Evolutionary conservation across 495 filamentous ascomycete genomes (phyloP), one percentile per base, ranked within the genome.

Genomic region (Parmelia sp.): DNA sequence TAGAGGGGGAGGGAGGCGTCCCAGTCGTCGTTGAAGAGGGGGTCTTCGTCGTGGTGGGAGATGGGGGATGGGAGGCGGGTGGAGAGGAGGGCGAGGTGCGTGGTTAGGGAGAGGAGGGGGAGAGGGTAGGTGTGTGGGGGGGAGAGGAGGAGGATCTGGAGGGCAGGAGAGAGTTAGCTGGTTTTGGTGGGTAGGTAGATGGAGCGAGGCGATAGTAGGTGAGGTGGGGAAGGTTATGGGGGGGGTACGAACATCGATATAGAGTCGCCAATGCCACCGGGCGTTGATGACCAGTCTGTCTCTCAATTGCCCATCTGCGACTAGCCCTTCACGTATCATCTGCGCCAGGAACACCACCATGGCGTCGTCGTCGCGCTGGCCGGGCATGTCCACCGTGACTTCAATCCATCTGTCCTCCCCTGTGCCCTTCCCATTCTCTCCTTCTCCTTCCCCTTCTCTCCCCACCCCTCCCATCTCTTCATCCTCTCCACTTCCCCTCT

Each of bases 1-100:
- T 92, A 99, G 27, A 99, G 79, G 58, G 86, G 84, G 45, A 84
- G 74, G 3, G 91, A 84, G 40, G 86, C 89, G 42, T 86, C 89
- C 95, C 95, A 99, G 76, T 99, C 94, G 77, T 99, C 95, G 79
- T 96, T 88, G 79, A 99, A 97, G 70, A 96, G 86, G 3, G 95
- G 95, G 70, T 99, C 95, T 77, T 99, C 94, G 72, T 96, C 92
- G 61, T 81, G 80, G 70, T 91, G 86, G 29, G 90, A 95, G 71
- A 90, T 89, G 29, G 95, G 78, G 37, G 86, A 83, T 23, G 94
- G 94, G 4, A 97, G 84, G 62, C 88, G 87, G 10, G 93, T 90
- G 47, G 88, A 84, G 57, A 96, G 86, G 36, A 99, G 89, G n/a
- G 94, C 94, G 65, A 99, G 88, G 74, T 97, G 91, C 4, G 91